Percentiles rank a stretch among this genome's conserved stretches.
Evolutionary conservation across 31 red algal genomes (phyloP).

Genomic region (Odonthalia washingtoniensis): DNA sequence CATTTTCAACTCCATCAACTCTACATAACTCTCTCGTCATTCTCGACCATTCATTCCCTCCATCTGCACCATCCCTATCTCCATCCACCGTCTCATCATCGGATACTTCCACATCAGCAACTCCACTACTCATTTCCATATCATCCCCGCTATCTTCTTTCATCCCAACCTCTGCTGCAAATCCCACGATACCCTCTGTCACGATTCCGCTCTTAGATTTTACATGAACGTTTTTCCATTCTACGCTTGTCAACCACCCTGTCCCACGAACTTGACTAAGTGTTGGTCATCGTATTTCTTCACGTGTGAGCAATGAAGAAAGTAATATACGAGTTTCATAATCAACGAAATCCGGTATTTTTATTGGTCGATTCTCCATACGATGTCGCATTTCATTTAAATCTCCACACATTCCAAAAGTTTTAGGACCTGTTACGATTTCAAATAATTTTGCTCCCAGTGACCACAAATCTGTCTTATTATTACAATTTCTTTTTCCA

Average conservation of each 20-base stretch:
- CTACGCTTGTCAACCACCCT: not conserved
- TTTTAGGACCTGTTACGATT: constrained; percentile 68
- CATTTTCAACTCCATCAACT: too few relatives aligned
- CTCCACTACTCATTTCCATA: too few relatives aligned
- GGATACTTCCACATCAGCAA: too few relatives aligned
- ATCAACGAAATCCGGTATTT: not conserved
- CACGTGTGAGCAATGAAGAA: not conserved
- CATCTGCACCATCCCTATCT: too few relatives aligned
- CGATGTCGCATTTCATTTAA: not conserved
- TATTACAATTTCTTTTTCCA: not conserved
- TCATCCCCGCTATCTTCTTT: too few relatives aligned
- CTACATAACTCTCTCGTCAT: too few relatives aligned
- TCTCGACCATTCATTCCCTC: too few relatives aligned
- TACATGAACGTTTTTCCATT: not conserved
- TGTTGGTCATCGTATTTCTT: not conserved
- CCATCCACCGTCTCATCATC: too few relatives aligned
- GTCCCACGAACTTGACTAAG: not conserved
- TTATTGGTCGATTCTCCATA: not conserved
- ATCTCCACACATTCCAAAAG: constrained; percentile 40
- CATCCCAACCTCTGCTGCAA: too few relatives aligned
- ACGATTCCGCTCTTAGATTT: too few relatives aligned
- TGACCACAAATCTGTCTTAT: constrained; percentile 83
- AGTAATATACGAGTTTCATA: not conserved
- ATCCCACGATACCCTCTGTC: too few relatives aligned
- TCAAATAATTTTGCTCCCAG: constrained; percentile 89